These are phyloP conservation scores for Claviceps monticola DNA, from an alignment of 2,329 filamentous ascomycete species.

Conservation along the genomic window DNA sequence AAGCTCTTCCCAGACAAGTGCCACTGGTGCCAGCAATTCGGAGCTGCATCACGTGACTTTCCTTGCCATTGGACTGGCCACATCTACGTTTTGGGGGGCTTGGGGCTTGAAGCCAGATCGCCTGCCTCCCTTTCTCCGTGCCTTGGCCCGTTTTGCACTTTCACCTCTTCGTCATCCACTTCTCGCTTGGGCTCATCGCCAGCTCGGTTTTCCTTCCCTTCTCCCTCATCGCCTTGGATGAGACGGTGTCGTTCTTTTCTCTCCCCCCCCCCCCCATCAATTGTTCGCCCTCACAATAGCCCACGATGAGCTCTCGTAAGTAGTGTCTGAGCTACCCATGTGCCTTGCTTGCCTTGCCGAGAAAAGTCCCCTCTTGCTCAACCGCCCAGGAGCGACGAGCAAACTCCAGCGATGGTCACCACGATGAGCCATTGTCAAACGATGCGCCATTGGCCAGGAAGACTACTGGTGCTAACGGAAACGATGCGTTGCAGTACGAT, in stretches of 20 bases:
- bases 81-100: constrained; percentile 25
- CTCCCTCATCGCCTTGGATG: constrained; percentile 24
- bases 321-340: constrained; percentile 12
- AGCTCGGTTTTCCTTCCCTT: constrained; percentile 21
- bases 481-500: constrained; percentile 56
- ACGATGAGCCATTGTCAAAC: neutral
- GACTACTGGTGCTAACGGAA: constrained; percentile 15
- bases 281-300: constrained; percentile 17
- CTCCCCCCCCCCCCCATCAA: constrained; percentile 5
- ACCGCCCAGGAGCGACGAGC: constrained; percentile 1
- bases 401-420: constrained; percentile 1
- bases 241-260: constrained; percentile 25
- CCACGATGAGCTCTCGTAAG: constrained; percentile 45
- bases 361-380: neutral
- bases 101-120: constrained; percentile 28
- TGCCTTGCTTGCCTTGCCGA: neutral
- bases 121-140: constrained; percentile 21
- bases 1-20: neutral
- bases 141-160: constrained; percentile 14
- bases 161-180: constrained; percentile 16
- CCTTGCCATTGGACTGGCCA: constrained; percentile 25
- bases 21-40: neutral
- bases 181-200: constrained; percentile 20
- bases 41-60: constrained; percentile 12
- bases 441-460: constrained; percentile 16